Base-by-base conservation (phyloP, 2,329 filamentous ascomycete species). In the Aspergillus japonicus region DNA sequence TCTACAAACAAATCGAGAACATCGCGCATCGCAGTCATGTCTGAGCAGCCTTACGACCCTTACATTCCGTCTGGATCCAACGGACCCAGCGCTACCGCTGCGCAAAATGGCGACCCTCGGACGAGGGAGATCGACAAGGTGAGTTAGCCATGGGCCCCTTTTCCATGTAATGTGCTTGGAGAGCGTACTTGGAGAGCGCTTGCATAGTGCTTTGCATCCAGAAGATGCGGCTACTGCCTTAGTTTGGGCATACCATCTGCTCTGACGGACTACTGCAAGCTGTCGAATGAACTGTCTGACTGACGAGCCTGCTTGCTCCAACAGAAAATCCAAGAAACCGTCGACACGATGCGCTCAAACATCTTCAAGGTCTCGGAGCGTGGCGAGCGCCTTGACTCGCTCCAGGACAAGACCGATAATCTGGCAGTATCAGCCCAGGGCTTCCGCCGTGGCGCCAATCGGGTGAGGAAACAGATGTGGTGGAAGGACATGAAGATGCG, bases 401-500 rank as follows among this genome's bases (percentile, higher is more conserved):
- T 97, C 63, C 91, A 96, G 81, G 90, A 95, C 78, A 96, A 96
- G 85, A 97, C 79, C 60, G 88, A 97, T 81, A 96, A 96, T 80
- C 85, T 99, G 68, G 93, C 93, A 62, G 87, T 89, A 64, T 96
- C 93, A 39, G 94, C 95, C 61, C 92, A 96, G 78, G 92, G 92
- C 64, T 99, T 99, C 86, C 91, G 93, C 72, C 89, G 93, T 68
- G 94, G 95, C 66, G 95, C 96, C 79, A 99, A 98, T 83, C 85
- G 92, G 71, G 94, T 99, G 69, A 88, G 95, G 78, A 94, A 93
- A 84, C 89, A 96, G 63, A 98, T 98, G 94, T 98, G 94, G 94
- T 98, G 93, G 94, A 98, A 98, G 86, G 94, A 98, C 75, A 96
- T 97, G 92, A 98, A 98, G 87, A 99, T 99, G 95, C 89, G 95